These are phyloP conservation scores for Chalciporus chontae DNA, from an alignment of 768 basidiomycete genomes.

Conservation along the genomic window DNA sequence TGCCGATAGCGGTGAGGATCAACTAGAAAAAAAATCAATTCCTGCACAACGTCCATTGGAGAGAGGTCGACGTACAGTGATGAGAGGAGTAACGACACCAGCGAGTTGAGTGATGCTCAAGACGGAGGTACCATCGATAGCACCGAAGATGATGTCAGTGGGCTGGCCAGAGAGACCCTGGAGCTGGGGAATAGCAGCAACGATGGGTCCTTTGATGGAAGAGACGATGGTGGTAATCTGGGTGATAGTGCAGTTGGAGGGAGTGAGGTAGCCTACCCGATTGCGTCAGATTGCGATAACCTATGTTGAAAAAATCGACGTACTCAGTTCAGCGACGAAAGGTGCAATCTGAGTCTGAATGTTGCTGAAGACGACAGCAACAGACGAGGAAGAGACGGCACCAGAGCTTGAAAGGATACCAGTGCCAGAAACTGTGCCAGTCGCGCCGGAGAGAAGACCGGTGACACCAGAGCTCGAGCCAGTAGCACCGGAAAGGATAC, in stretches of 20 bases:
- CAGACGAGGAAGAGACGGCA: slow-evolving; percentile 7
- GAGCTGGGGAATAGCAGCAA: slow-evolving; percentile 20
- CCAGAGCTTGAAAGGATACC: neutral
- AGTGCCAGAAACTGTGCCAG: no score
- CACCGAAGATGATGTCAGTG: neutral
- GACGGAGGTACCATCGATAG: slow-evolving; percentile 16
- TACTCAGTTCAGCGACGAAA: slow-evolving; percentile 24
- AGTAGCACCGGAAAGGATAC: no score
- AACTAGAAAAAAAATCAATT: slow-evolving; percentile 10
- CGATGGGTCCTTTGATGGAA: slow-evolving; percentile 23
- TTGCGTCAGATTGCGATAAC: neutral
- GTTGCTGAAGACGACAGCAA: slow-evolving; percentile 28
- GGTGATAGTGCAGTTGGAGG: slow-evolving; percentile 23
- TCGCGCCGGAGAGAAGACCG: no score
- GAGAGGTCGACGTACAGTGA: slow-evolving; percentile 17
- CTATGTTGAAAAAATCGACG: slow-evolving; percentile 1
- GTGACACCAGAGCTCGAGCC: no score
- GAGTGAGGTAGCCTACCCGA: slow-evolving; percentile 21
- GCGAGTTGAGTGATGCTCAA: slow-evolving; percentile 28
- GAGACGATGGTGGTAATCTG: slow-evolving; percentile 19
- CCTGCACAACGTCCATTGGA: neutral
- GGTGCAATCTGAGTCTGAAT: slow-evolving; percentile 15
- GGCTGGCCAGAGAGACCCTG: neutral
- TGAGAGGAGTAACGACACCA: slow-evolving; percentile 17
- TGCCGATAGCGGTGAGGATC: slow-evolving; percentile 13